A percentile compares a stretch with the other conserved stretches of the same genome.
Conservation (phyloP, 2,329 filamentous ascomycete genomes). For the Fusarium poae region DNA sequence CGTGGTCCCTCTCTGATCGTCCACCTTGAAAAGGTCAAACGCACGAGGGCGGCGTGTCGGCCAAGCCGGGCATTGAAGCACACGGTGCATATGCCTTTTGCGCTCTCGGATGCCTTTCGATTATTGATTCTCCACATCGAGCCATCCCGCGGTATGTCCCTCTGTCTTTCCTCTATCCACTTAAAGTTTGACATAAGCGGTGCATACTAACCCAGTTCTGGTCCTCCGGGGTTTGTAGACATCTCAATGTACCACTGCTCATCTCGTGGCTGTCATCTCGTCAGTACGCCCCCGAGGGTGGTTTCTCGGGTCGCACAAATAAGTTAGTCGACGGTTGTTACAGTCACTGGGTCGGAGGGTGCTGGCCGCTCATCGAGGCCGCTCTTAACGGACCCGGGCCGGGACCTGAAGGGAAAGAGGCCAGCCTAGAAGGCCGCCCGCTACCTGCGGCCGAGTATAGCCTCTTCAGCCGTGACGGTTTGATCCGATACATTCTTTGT, state of each 20-base stretch:
- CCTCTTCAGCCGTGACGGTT: conserved; percentile 84
- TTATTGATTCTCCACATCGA: conserved; percentile 82
- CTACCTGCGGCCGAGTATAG: conserved; percentile 56
- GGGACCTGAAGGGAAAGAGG: conserved; percentile 47
- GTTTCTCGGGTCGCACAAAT: conserved; percentile 93
- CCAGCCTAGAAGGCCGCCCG: conserved; percentile 49
- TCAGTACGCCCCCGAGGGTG: conserved; percentile 91
- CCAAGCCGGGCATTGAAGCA: conserved; percentile 86
- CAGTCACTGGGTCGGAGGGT: conserved; percentile 96
- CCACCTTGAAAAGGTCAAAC: conserved; percentile 76
- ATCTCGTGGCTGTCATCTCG: conserved; percentile 90
- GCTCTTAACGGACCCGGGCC: conserved; percentile 68
- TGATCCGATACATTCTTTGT: conserved; percentile 89
- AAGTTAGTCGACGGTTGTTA: conserved; percentile 99
- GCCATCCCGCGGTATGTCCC: conserved; percentile 76
- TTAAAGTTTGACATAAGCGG: conserved; percentile 50
- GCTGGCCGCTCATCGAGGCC: conserved; percentile 91
- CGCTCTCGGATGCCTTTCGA: conserved; percentile 87
- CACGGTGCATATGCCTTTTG: conserved; percentile 98
- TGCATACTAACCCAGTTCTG: conserved; percentile 53
- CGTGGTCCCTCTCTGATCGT: conserved; percentile 34
- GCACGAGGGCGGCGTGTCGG: conserved; percentile 93
- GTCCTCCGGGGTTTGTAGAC: conserved; percentile 60
- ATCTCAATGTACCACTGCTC: conserved; percentile 81
- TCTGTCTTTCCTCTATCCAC: conserved; percentile 44